These are phyloP conservation scores for Cryphonectria carpinicola DNA, from an alignment of 2,329 filamentous ascomycete species.

Conservation along the genomic window DNA sequence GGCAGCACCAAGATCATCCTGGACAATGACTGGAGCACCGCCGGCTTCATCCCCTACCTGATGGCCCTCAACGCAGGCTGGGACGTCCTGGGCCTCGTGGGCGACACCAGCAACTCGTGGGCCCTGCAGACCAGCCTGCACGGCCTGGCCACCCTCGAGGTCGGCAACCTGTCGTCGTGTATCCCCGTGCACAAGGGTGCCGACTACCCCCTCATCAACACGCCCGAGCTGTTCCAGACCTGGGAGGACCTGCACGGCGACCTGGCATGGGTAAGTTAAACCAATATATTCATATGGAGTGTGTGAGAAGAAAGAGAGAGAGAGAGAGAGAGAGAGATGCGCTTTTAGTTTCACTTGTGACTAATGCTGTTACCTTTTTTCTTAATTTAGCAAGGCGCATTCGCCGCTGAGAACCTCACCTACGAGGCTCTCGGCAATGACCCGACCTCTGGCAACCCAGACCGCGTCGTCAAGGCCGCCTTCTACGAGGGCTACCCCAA, in stretches of 20 bases:
- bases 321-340: no score
- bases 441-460: conserved; percentile 49
- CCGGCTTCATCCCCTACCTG: conserved; percentile 48
- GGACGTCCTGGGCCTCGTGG: conserved; percentile 46
- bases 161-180: conserved; percentile 48
- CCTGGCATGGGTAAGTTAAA: conserved; percentile 42
- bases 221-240: conserved; percentile 45
- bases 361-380: background rate
- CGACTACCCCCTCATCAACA: conserved; percentile 52
- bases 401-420: conserved; percentile 47
- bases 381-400: conserved; percentile 43
- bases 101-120: conserved; percentile 51
- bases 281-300: background rate
- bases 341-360: background rate
- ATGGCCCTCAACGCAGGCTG: conserved; percentile 48
- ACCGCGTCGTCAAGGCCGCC: conserved; percentile 44
- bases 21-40: conserved; percentile 51
- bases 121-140: conserved; percentile 49
- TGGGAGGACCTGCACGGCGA: conserved; percentile 50
- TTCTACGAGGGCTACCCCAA: conserved; percentile 53
- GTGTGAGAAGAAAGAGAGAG: background rate
- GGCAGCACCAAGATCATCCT: conserved; percentile 37
- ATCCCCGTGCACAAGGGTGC: conserved; percentile 52
- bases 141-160: conserved; percentile 50
- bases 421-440: conserved; percentile 47